phyloP scores from a whole-genome alignment of 2,329 filamentous ascomycete species.

The Penicillium sp. region DNA sequence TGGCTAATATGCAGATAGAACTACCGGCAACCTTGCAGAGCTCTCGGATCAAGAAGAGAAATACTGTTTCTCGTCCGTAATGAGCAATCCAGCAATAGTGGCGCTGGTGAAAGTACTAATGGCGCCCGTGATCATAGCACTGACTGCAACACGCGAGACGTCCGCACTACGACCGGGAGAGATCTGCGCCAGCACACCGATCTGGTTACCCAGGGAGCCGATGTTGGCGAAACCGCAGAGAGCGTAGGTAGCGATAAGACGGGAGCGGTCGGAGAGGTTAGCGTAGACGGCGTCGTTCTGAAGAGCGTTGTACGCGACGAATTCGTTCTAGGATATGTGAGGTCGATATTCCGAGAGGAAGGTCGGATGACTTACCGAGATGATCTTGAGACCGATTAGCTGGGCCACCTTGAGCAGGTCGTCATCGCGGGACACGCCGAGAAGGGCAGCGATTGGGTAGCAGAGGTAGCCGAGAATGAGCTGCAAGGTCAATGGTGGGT shows the following conservation, averaged over 20 bases:
- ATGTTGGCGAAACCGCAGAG: constrained; percentile 83
- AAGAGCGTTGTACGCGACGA: constrained; percentile 66
- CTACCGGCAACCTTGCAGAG: not conserved
- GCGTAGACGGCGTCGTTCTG: constrained; percentile 53
- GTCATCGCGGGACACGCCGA: constrained; percentile 67
- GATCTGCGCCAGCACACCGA: constrained; percentile 80
- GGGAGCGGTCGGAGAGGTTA: constrained; percentile 65
- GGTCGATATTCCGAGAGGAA: not conserved
- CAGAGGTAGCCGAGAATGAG: constrained; percentile 74
- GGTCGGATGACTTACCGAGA: constrained; percentile 55
- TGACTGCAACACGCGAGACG: constrained; percentile 72
- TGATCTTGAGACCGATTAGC: constrained; percentile 80
- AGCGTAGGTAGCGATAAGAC: constrained; percentile 81
- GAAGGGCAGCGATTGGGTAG: constrained; percentile 76
- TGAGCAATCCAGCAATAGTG: constrained; percentile 72
- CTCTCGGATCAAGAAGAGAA: constrained; percentile 1
- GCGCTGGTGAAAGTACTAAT: constrained; percentile 77
- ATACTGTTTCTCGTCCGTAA: constrained; percentile 51
- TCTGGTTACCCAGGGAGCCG: constrained; percentile 82
- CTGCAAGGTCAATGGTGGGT: constrained; percentile 70
- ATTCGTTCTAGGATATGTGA: constrained; percentile 62
- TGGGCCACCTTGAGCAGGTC: constrained; percentile 69
- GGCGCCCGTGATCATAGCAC: constrained; percentile 74
- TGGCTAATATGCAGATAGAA: not conserved
- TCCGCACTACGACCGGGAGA: constrained; percentile 71